Conservation (phyloP, 331 rosid species). For the Phaseolus coccineus region DNA sequence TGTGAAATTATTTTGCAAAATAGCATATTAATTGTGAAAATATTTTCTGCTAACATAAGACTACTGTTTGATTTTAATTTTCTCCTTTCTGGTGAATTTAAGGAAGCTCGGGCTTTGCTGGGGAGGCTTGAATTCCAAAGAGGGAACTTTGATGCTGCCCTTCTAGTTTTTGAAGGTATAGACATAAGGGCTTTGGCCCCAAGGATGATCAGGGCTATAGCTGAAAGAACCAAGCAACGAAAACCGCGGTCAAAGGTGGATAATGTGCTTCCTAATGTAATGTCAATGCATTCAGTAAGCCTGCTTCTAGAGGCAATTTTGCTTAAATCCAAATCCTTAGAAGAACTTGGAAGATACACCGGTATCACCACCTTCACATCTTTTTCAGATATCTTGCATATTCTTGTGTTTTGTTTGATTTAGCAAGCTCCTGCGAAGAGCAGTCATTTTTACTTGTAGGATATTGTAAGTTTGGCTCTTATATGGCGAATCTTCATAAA, state of each 20-base stretch:
- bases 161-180: slow-evolving; percentile 92
- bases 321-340: slow-evolving; percentile 86
- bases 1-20: background rate
- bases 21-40: background rate
- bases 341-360: slow-evolving; percentile 69
- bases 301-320: slow-evolving; percentile 89
- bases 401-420: slow-evolving; percentile 30
- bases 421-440: slow-evolving; percentile 19
- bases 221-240: slow-evolving; percentile 65
- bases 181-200: slow-evolving; percentile 68
- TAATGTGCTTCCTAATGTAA: slow-evolving; percentile 54
- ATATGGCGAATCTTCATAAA: background rate
- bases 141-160: slow-evolving; percentile 88
- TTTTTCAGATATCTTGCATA: slow-evolving; percentile 15
- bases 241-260: slow-evolving; percentile 64
- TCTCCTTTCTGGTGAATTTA: slow-evolving; percentile 33
- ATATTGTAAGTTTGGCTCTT: no score
- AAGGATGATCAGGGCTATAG: slow-evolving; percentile 80
- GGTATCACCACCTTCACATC: slow-evolving; percentile 56
- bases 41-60: slow-evolving; percentile 3
- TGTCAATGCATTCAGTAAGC: slow-evolving; percentile 97
- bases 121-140: slow-evolving; percentile 98
- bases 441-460: slow-evolving; percentile 16
- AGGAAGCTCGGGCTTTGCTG: slow-evolving; percentile 97
- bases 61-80: slow-evolving; percentile 10